Base-by-base conservation (phyloP, 1,284 basidiomycete genomes). In the Rhodotorula mucilaginosa region DNA sequence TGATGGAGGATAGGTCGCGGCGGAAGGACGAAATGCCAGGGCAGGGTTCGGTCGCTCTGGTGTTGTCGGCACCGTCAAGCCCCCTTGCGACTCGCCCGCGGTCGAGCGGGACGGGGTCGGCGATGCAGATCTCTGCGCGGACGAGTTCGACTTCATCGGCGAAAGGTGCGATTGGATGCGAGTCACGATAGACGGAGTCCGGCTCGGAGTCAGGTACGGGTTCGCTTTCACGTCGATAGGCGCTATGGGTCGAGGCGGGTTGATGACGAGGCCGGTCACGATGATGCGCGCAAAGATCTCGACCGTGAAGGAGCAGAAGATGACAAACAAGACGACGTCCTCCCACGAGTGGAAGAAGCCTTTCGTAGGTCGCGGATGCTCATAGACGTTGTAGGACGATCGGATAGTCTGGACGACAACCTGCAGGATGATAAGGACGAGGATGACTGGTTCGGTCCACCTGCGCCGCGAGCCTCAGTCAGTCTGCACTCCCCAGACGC, bases 261-360 rank as follows among this genome's bases (percentile, higher is more conserved):
- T 94, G 70, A 97, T 86, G 39, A 98, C 80, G 74, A 99, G 87
- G 23, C 96, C 96, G 18, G 92, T 93, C 39, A 96, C 91, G 78
- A 92, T 87, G 80, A 97, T 94, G 31, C 95, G 89, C 56, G 92
- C 92, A 72, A 91, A 84, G 66, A 91, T 88, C 83, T 99, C 96
- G 54, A 97, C 71, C 7, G 93, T 95, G 84, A 94, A 98, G 74
- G 92, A 78, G 75, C 88, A 82, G 81, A 98, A 98, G 68, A 98
- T 83, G 48, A 79, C 86, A 79, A 98, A 91, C 26, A 98, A 83
- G 29, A 86, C 88, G 78, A 88, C 89, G 81, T 98, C 94, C 77
- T 93, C 90, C 92, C 94, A 96, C 19, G 82, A 78, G 70, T 89
- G 88, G 82, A 97, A 97, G 82, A 91, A 97, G 10, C 91, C 92